Evolutionary conservation across 257 asterid genomes (phyloP).

Genomic region (Asclepias syriaca): DNA sequence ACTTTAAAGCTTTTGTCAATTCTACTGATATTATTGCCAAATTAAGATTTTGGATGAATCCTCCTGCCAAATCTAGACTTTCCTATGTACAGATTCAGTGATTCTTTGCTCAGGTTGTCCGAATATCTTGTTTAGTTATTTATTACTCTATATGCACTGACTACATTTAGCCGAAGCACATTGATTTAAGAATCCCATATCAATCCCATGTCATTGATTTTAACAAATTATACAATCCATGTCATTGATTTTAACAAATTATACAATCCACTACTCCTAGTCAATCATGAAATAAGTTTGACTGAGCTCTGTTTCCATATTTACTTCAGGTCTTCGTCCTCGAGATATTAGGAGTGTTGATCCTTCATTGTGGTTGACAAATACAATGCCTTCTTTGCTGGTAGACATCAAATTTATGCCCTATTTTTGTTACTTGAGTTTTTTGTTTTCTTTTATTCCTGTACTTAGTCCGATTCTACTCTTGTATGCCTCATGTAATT

Average conservation of each 20-base stretch:
- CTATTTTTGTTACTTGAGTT: not conserved
- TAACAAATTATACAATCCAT: too few species aligned
- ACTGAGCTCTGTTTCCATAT: constrained; percentile 3
- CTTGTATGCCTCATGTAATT: not conserved
- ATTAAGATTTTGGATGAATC: not conserved
- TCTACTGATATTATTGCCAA: not conserved
- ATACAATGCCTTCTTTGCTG: constrained; percentile 93
- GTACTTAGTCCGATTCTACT: not conserved
- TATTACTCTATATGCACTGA: not conserved
- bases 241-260: not conserved
- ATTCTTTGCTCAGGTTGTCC: not conserved
- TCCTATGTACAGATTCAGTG: not conserved
- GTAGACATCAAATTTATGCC: constrained; percentile 27
- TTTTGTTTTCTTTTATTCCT: not conserved
- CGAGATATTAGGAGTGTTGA: constrained; percentile 97
- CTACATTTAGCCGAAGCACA: not conserved
- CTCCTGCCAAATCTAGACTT: not conserved
- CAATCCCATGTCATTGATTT: too few species aligned
- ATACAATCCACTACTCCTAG: not conserved
- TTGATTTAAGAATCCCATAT: not conserved
- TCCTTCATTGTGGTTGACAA: constrained; percentile 96
- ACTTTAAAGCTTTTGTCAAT: not conserved
- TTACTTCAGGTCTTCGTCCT: constrained; percentile 76
- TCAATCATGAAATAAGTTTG: not conserved
- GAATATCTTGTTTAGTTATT: not conserved